These are phyloP conservation scores for Cladosporium sp. DNA, from an alignment of 2,329 filamentous ascomycete genomes.

Conservation along the genomic window DNA sequence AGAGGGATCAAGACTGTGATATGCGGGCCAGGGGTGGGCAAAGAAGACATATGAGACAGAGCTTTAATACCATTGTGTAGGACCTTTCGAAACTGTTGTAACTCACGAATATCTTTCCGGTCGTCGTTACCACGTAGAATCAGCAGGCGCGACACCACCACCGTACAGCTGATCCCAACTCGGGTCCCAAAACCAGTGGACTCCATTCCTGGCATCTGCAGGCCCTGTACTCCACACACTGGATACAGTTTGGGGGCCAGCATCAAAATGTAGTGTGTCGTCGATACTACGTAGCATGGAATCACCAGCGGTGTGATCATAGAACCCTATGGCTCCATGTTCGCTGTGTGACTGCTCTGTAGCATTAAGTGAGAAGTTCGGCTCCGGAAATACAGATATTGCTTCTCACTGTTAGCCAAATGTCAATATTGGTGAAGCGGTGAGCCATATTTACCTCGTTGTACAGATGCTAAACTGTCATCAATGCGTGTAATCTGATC, in stretches of 20 bases:
- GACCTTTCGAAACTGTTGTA: no score
- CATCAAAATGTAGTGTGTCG: neutral
- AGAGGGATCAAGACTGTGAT: slow-evolving; percentile 64
- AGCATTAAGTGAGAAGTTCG: no score
- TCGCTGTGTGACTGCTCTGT: neutral
- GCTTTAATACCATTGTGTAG: no score
- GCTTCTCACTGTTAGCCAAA: no score
- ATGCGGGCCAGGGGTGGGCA: slow-evolving; percentile 27
- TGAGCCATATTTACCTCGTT: slow-evolving; percentile 1
- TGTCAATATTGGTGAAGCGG: neutral
- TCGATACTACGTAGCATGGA: neutral
- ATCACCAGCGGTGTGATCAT: neutral
- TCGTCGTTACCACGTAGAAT: no score
- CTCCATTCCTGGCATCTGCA: slow-evolving; percentile 5
- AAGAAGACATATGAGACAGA: no score
- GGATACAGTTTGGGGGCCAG: neutral
- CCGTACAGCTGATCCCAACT: slow-evolving; percentile 11
- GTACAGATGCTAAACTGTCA: slow-evolving; percentile 9
- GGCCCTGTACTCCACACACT: slow-evolving; percentile 2
- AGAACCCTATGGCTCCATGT: neutral
- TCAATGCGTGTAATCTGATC: neutral
- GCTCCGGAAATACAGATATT: neutral
- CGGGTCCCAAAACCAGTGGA: slow-evolving; percentile 13
- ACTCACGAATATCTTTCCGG: no score
- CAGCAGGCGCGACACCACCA: no score